phyloP scores from a whole-genome alignment of 1,284 basidiomycete genomes.

The Pseudozyma sp. region DNA sequence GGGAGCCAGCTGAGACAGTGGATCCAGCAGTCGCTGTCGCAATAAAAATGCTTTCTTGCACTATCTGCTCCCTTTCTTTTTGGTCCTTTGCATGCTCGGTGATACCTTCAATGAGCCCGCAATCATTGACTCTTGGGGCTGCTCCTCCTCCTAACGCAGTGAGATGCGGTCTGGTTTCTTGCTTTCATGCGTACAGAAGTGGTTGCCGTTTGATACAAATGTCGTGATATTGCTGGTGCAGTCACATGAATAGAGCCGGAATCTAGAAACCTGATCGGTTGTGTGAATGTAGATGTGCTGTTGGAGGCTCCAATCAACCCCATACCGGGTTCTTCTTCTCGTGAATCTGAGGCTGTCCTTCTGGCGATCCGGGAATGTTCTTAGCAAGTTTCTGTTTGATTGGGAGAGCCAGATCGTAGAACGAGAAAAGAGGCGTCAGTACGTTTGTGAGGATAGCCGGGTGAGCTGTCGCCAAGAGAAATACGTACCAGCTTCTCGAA shows the following conservation, averaged over 20 bases:
- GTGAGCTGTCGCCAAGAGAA: background rate
- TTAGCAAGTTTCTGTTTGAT: slow-evolving; percentile 83
- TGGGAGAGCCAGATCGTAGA: background rate
- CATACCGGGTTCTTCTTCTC: slow-evolving; percentile 87
- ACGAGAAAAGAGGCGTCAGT: slow-evolving; percentile 64
- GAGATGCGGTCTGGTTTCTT: too few relatives aligned
- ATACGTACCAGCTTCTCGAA: slow-evolving; percentile 83
- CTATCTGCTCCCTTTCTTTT: background rate
- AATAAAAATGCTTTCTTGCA: slow-evolving; percentile 67
- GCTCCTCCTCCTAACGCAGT: background rate
- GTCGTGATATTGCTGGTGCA: slow-evolving; percentile 18
- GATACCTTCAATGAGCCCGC: background rate
- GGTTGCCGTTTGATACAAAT: slow-evolving; percentile 56
- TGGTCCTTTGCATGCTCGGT: background rate
- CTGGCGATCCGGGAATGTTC: slow-evolving; percentile 89
- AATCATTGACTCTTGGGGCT: background rate
- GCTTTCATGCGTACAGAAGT: background rate
- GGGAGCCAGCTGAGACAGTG: slow-evolving; percentile 77
- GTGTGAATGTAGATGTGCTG: background rate
- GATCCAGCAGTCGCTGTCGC: slow-evolving; percentile 76
- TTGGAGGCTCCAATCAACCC: slow-evolving; percentile 15
- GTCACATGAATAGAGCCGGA: slow-evolving; percentile 10
- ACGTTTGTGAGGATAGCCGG: background rate
- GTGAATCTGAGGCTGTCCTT: slow-evolving; percentile 86
- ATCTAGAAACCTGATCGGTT: slow-evolving; percentile 7